A percentile compares a stretch with the other conserved stretches of the same genome.
Evolutionary conservation across 371 early-diverging fungal species (phyloP).

Genomic region (Mortierella polycephala): DNA sequence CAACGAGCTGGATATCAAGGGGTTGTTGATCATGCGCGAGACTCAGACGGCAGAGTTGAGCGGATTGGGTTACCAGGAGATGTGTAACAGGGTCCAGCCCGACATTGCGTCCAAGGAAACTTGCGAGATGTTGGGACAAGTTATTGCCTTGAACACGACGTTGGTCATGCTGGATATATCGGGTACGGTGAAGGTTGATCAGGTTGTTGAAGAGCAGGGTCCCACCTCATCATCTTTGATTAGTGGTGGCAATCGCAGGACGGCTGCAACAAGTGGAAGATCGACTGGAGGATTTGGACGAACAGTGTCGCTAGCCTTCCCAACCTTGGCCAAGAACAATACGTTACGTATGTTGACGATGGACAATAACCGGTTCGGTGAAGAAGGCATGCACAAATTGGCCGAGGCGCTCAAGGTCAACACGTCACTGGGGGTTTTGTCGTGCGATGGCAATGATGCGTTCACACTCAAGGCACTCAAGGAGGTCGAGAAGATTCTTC

Average conservation of each 20-base stretch:
- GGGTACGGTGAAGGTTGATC: slow-evolving; percentile 19
- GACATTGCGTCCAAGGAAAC: slow-evolving; percentile 35
- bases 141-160: slow-evolving; percentile 35
- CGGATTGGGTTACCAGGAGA: slow-evolving; percentile 20
- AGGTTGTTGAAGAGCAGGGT: not conserved
- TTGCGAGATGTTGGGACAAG: slow-evolving; percentile 30
- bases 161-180: slow-evolving; percentile 42
- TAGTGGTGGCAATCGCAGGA: not conserved
- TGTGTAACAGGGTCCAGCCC: slow-evolving; percentile 12
- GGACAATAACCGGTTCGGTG: slow-evolving; percentile 47
- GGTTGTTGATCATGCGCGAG: slow-evolving; percentile 34
- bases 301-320: slow-evolving; percentile 28
- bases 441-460: slow-evolving; percentile 48
- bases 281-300: slow-evolving; percentile 46
- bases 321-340: slow-evolving; percentile 25
- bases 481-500: slow-evolving; percentile 31
- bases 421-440: slow-evolving; percentile 21
- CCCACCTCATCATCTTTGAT: not conserved
- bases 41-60: slow-evolving; percentile 24
- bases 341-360: slow-evolving; percentile 29
- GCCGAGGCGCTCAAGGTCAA: slow-evolving; percentile 31
- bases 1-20: slow-evolving; percentile 39
- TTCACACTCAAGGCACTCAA: slow-evolving; percentile 33
- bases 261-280: not conserved
- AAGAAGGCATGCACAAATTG: slow-evolving; percentile 28